These are phyloP conservation scores for Nepenthes mirabilis DNA, from an alignment of 148 eudicot genomes.

Conservation along the genomic window DNA sequence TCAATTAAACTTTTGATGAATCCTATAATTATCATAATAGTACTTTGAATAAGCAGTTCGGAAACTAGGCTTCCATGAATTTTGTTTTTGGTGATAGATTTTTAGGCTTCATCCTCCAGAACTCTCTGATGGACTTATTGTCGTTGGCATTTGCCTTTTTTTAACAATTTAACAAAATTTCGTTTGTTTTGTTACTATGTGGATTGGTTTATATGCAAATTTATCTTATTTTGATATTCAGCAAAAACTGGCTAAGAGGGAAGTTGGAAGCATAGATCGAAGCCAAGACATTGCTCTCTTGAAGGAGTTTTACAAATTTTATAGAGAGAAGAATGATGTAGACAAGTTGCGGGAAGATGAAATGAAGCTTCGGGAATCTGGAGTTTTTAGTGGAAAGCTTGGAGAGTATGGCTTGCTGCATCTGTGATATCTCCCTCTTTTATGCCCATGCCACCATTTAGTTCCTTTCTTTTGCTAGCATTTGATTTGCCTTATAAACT, in stretches of 20 bases:
- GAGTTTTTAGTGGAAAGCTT: constrained; percentile 69
- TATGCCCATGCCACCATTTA: not conserved
- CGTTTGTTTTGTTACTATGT: not conserved
- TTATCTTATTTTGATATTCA: constrained; percentile 16
- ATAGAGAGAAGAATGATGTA: constrained; percentile 59
- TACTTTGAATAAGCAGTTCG: no score
- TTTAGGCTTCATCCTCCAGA: no score
- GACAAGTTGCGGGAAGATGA: constrained; percentile 88
- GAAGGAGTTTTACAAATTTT: constrained; percentile 70
- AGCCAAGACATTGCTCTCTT: constrained; percentile 87
- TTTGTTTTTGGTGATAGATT: no score
- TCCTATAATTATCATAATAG: no score
- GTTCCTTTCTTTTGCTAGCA: not conserved
- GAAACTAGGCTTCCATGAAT: no score
- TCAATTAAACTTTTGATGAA: no score
- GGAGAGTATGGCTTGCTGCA: constrained; percentile 59
- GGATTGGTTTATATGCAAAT: not conserved
- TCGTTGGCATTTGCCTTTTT: no score
- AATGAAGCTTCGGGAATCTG: constrained; percentile 76
- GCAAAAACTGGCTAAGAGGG: constrained; percentile 98
- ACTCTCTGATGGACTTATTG: no score
- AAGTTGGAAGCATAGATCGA: constrained; percentile 84
- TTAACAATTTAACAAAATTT: not conserved
- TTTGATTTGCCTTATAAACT: no score
- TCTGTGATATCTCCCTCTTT: not conserved